Percentiles rank a stretch among this genome's conserved stretches.
Evolutionary conservation across 1,139 yeast species (phyloP).

Genomic region (Yamadazyma oceani): DNA sequence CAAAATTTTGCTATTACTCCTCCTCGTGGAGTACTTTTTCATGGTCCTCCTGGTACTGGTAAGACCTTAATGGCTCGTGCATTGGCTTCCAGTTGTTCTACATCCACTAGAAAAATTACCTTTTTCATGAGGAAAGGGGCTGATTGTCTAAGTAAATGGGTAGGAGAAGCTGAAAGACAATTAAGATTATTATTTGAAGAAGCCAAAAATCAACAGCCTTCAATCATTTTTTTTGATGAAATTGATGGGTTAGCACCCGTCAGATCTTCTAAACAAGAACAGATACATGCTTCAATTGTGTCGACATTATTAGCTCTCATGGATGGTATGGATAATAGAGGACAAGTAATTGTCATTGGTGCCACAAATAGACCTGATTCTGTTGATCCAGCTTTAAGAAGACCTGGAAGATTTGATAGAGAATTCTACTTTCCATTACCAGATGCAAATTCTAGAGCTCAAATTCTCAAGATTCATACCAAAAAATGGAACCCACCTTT

Average conservation of each 20-base stretch:
- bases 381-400: constrained; percentile 92
- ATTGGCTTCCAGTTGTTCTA: constrained; percentile 89
- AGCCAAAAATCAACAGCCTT: constrained; percentile 94
- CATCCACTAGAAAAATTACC: constrained; percentile 79
- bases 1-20: constrained; percentile 91
- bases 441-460: constrained; percentile 72
- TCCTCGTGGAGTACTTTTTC: constrained; percentile 96
- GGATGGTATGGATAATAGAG: constrained; percentile 99
- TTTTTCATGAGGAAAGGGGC: constrained; percentile 99
- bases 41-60: constrained; percentile 99
- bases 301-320: constrained; percentile 89
- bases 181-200: constrained; percentile 87
- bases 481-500: constrained; percentile 83
- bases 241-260: constrained; percentile 98
- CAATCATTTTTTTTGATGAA: constrained; percentile 94
- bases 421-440: constrained; percentile 97
- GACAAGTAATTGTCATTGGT: constrained; percentile 96
- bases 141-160: constrained; percentile 97
- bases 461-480: constrained; percentile 82
- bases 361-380: constrained; percentile 98
- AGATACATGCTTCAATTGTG: constrained; percentile 95
- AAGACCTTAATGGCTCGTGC: constrained; percentile 98
- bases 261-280: constrained; percentile 94
- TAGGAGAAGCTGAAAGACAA: constrained; percentile 98
- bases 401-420: constrained; percentile 97